These are phyloP conservation scores for Choanephora cucurbitarum DNA, from an alignment of 371 early-diverging fungal genomes.

Conservation along the genomic window DNA sequence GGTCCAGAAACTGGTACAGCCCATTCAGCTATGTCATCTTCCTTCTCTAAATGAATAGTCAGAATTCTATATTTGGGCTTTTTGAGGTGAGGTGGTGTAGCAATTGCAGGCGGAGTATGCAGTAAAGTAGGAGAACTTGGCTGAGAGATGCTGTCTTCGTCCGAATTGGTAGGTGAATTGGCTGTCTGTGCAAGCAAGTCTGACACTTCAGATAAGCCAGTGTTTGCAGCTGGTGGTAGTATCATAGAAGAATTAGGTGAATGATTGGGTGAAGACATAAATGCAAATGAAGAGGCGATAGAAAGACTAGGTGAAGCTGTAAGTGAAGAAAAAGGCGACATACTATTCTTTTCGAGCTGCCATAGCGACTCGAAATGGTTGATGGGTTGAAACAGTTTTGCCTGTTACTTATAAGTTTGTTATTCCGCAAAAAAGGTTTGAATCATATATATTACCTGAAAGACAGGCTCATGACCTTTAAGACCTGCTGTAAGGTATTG, in stretches of 20 bases:
- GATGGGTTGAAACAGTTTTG: slow-evolving; percentile 51
- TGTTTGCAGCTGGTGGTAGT: slow-evolving; percentile 43
- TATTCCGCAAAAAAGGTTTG: background rate
- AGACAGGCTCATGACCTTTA: slow-evolving; percentile 50
- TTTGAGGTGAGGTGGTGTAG: slow-evolving; percentile 30
- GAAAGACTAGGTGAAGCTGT: slow-evolving; percentile 56
- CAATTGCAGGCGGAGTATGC: slow-evolving; percentile 34
- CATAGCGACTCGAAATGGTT: slow-evolving; percentile 50
- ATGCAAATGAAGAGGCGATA: slow-evolving; percentile 57
- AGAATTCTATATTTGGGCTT: slow-evolving; percentile 44
- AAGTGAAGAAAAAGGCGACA: slow-evolving; percentile 51
- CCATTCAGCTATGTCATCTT: slow-evolving; percentile 30
- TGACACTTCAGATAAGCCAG: slow-evolving; percentile 36
- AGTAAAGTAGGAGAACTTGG: slow-evolving; percentile 41
- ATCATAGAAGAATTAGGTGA: slow-evolving; percentile 53
- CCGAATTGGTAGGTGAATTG: slow-evolving; percentile 34
- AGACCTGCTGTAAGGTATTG: slow-evolving; percentile 46
- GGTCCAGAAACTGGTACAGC: slow-evolving; percentile 27
- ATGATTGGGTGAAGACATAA: slow-evolving; percentile 49
- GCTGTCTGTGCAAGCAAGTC: slow-evolving; percentile 43
- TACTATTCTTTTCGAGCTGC: slow-evolving; percentile 51
- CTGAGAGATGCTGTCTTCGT: slow-evolving; percentile 29
- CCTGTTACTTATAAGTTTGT: slow-evolving; percentile 24
- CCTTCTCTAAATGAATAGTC: slow-evolving; percentile 54
- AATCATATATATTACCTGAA: slow-evolving; percentile 29